Conservation (phyloP, 208 protist genomes). For the Leishmania arabica region DNA sequence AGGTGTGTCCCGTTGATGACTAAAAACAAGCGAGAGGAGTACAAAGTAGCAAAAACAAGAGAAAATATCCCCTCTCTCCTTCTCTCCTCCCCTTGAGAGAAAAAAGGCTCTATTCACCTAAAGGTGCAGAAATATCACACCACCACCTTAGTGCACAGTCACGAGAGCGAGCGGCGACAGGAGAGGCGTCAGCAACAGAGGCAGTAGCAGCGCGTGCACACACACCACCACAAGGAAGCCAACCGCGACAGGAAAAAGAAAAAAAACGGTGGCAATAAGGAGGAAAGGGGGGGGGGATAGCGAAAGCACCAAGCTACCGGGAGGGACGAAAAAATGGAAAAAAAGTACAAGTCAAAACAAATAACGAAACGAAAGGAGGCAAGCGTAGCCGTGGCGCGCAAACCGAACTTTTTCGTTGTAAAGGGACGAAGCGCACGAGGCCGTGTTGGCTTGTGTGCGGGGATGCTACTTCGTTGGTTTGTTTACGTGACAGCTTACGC, state of each 20-base stretch:
- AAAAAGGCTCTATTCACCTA: not conserved
- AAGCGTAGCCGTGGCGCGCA: not conserved
- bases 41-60: not conserved
- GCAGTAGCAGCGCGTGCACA: not conserved
- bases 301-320: constrained; percentile 4
- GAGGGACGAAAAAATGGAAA: not conserved
- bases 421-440: not conserved
- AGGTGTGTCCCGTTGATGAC: not conserved
- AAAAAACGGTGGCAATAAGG: not conserved
- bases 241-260: not conserved
- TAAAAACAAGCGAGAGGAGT: not conserved
- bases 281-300: not conserved
- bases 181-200: not conserved
- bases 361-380: not conserved
- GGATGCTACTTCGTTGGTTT: not conserved
- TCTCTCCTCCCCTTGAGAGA: not conserved
- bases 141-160: not conserved
- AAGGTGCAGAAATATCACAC: not conserved
- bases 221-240: not conserved
- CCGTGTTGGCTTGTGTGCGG: not conserved
- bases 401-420: not conserved
- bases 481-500: not conserved
- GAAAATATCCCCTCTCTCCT: not conserved
- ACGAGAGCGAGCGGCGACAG: not conserved
- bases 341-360: not conserved